A percentile compares a stretch with the other conserved stretches of the same genome.
phyloP scores from a whole-genome alignment of 345 rosid genomes.

The Camelina sativa region DNA sequence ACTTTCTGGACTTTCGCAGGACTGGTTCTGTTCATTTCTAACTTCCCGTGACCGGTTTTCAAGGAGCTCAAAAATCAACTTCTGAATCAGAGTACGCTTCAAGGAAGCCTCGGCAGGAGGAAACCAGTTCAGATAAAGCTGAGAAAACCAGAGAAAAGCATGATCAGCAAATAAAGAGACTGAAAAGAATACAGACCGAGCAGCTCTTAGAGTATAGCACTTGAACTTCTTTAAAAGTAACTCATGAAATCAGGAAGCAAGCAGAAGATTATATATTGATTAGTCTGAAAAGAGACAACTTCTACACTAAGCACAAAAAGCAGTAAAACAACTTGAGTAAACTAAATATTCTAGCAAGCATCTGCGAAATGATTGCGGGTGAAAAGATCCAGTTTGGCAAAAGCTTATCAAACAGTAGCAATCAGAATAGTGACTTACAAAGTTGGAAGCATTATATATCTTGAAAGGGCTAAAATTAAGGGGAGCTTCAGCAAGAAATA shows the following conservation, averaged over 20 bases:
- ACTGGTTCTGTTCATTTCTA: conserved; percentile 48
- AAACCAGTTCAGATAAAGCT: conserved; percentile 91
- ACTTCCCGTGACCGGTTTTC: conserved; percentile 54
- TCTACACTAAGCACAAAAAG: conserved; percentile 7
- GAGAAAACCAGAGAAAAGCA: conserved; percentile 40
- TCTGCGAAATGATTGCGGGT: conserved; percentile 11
- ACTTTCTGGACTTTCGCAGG: conserved; percentile 51
- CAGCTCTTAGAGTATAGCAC: conserved; percentile 15
- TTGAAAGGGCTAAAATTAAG: conserved; percentile 71
- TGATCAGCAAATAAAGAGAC: conserved; percentile 31
- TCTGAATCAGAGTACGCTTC: conserved; percentile 87
- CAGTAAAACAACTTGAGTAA: conserved; percentile 18
- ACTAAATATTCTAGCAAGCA: background rate
- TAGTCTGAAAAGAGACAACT: conserved; percentile 8
- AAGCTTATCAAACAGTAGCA: background rate
- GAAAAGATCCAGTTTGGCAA: conserved; percentile 20
- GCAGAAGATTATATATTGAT: conserved; percentile 7
- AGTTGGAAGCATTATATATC: conserved; percentile 64
- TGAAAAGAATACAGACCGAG: conserved; percentile 23
- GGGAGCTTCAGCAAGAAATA: conserved; percentile 88
- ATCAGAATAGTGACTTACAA: conserved; percentile 63
- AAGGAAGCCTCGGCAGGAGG: conserved; percentile 88
- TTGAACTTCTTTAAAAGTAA: conserved; percentile 18
- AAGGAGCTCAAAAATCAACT: conserved; percentile 72
- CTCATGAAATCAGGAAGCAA: conserved; percentile 17